Evolutionary conservation across 176 grass and related monocot genomes (phyloP).

Genomic region (Bonia amplexicaulis): DNA sequence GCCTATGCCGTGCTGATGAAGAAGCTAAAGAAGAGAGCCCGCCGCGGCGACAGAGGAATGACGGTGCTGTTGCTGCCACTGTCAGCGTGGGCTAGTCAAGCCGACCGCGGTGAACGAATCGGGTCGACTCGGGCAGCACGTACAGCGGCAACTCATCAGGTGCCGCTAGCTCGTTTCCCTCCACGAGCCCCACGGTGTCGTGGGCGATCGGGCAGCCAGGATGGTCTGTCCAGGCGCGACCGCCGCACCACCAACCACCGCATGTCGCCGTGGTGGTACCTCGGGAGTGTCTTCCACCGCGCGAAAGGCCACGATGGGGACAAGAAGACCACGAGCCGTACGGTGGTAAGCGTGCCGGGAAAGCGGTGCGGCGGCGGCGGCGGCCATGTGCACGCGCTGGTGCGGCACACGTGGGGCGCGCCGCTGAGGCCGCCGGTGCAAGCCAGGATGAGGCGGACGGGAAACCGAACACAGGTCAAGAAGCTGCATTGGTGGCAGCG

Average conservation of each 20-base stretch:
- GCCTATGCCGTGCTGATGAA: not conserved
- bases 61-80: not conserved
- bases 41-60: not conserved
- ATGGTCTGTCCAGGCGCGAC: not conserved
- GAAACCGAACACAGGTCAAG: slow-evolving; percentile 20
- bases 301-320: not conserved
- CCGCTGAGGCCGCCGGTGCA: not conserved
- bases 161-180: not conserved
- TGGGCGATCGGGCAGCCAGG: not conserved
- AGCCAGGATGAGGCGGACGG: not conserved
- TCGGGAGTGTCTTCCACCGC: slow-evolving; percentile 31
- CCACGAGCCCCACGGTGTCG: not conserved
- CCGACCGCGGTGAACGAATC: not conserved
- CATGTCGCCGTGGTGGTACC: slow-evolving; percentile 40
- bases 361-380: slow-evolving; percentile 14
- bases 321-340: not conserved
- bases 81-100: not conserved
- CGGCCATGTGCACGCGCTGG: not conserved
- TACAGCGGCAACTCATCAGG: not conserved
- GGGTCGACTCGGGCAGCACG: slow-evolving; percentile 2
- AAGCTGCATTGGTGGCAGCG: slow-evolving; percentile 62
- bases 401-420: slow-evolving; percentile 26
- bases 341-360: not conserved
- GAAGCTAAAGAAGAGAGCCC: not conserved
- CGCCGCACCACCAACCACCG: not conserved